Percentiles rank a stretch among this genome's conserved stretches.
These are phyloP conservation scores for Cyberlindnera americana DNA, from an alignment of 805 yeast genomes.

Conservation along the genomic window DNA sequence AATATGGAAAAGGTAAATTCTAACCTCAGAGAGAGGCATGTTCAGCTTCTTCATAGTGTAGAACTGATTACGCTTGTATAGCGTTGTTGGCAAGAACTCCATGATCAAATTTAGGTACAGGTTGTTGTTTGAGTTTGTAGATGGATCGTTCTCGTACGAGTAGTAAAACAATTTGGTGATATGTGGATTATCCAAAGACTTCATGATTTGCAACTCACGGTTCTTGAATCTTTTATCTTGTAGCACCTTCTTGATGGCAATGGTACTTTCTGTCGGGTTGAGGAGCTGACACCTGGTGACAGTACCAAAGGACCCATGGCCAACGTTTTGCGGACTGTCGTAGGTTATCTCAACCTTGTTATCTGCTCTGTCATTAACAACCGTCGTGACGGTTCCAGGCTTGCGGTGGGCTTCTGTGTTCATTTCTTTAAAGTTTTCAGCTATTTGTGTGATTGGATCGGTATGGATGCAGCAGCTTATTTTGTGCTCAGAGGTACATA, in stretches of 20 bases:
- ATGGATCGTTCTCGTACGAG: slow-evolving; percentile 69
- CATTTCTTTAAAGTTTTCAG: not conserved
- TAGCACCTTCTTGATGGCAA: slow-evolving; percentile 93
- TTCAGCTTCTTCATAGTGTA: slow-evolving; percentile 67
- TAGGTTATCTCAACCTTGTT: slow-evolving; percentile 52
- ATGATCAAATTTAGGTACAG: slow-evolving; percentile 84
- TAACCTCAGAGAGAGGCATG: slow-evolving; percentile 89
- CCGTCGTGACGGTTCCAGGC: slow-evolving; percentile 4
- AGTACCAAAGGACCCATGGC: slow-evolving; percentile 99
- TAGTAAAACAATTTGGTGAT: slow-evolving; percentile 85
- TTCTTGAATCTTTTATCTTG: slow-evolving; percentile 94
- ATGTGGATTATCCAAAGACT: slow-evolving; percentile 78
- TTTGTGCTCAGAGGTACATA: too few relatives aligned
- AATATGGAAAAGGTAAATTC: slow-evolving; percentile 76
- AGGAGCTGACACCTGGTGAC: slow-evolving; percentile 84
- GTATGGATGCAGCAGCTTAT: too few relatives aligned
- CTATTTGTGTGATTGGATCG: too few relatives aligned
- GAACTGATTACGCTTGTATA: slow-evolving; percentile 86
- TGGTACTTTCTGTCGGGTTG: slow-evolving; percentile 65
- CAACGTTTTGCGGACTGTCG: slow-evolving; percentile 85
- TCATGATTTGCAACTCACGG: slow-evolving; percentile 95
- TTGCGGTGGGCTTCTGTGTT: slow-evolving; percentile 1
- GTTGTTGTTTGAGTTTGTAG: slow-evolving; percentile 42
- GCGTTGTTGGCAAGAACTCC: slow-evolving; percentile 94
- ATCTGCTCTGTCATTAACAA: slow-evolving; percentile 14